Conservation (phyloP, 768 basidiomycete genomes). For the Jaapia argillacea region DNA sequence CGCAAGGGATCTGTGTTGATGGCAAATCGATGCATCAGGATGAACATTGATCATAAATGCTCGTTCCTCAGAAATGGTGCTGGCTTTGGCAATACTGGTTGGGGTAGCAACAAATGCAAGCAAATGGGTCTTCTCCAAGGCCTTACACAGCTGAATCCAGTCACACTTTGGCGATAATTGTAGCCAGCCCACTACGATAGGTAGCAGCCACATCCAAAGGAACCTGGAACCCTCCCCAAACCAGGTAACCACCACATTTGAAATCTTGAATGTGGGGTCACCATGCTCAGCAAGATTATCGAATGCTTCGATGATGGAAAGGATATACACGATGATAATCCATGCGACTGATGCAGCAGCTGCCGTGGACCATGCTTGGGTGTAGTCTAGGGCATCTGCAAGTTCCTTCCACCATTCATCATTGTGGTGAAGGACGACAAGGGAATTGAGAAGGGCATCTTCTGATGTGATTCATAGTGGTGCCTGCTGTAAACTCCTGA, state of each 20-base stretch:
- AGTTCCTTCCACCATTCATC: constrained; percentile 31
- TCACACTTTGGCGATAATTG: constrained; percentile 31
- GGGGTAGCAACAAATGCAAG: constrained; percentile 14
- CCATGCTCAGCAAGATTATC: constrained; percentile 7
- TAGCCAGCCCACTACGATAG: constrained; percentile 30
- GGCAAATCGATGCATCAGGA: too few species aligned
- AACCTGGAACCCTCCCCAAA: constrained; percentile 29
- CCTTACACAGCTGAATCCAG: constrained; percentile 18
- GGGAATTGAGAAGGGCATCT: constrained; percentile 24
- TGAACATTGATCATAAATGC: not conserved
- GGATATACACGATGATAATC: constrained; percentile 33
- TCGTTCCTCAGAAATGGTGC: constrained; percentile 2
- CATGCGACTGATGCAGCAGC: constrained; percentile 29
- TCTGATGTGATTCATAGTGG: constrained; percentile 21
- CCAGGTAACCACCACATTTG: too few species aligned
- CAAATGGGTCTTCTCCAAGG: constrained; percentile 19
- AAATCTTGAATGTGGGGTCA: too few species aligned
- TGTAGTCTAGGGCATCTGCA: constrained; percentile 22
- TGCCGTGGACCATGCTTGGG: constrained; percentile 29
- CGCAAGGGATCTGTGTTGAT: too few species aligned
- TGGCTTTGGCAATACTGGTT: constrained; percentile 3
- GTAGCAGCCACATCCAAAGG: constrained; percentile 33
- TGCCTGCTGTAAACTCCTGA: too few species aligned
- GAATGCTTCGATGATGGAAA: constrained; percentile 22
- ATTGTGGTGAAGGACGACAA: constrained; percentile 31